Evolutionary conservation across 2,329 filamentous ascomycete species (phyloP), one percentile per base, ranked within the genome.

Genomic region (Karstenula rhodostoma): DNA sequence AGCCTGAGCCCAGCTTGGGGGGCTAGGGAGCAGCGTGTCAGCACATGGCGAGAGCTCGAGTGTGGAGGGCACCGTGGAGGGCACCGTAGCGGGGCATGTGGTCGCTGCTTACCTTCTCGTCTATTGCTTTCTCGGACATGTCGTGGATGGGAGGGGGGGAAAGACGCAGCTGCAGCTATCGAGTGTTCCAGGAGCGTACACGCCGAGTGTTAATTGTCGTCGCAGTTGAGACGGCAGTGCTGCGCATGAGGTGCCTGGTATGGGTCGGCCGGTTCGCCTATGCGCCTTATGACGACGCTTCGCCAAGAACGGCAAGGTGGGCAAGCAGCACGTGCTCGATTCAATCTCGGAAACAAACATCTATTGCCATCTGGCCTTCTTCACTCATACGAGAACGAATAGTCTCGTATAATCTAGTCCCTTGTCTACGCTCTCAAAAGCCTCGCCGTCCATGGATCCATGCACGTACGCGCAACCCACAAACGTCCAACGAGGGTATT

Each of bases 1-100:
- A 64, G 32, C 62, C 75, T 71, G 66, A 69, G 75, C 60, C 64
- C 53, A 57, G 68, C 68, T 79, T 81, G 62, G 69, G 70, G 67
- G 78, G 73, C 72, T 77, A 40, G 37, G 67, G 66, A 54, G 67
- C 63, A 49, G 64, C 35, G 27, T 42, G 61, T 72, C 48, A 65
- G 62, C 52, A 48, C 23, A 57, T 44, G 47, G 40, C 37, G 15
- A 40, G 7, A n/a, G 37, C 37, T 40, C n/a, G 37, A 40, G 17
- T 25, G 52, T 63, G 37, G 55, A 51, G 29, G 8, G 8, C 29
- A 32, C 74, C 68, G 52, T 63, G 37, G 55, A 51, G 29, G 8
- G 8, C 29, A 32, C 74, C 68, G 66, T 74, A 69, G 72, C 72
- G 61, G 59, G 58, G 62, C 42, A 35, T 17, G 63, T 49, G 53